These are phyloP conservation scores for Helianthus tuberosus DNA, from an alignment of 129 eudicot species.

Conservation along the genomic window DNA sequence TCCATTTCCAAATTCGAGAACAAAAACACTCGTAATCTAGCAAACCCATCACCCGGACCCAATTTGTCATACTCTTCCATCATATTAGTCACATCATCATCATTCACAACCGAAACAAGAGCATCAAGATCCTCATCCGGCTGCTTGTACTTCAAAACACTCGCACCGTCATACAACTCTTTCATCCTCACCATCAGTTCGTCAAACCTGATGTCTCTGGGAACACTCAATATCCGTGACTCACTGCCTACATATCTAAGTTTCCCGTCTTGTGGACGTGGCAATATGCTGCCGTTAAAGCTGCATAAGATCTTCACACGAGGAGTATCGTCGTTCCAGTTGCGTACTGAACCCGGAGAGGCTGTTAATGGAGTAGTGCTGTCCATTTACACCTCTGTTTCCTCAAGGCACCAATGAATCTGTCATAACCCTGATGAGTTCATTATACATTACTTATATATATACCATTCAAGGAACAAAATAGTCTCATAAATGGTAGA, in stretches of 20 bases:
- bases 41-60: conserved; percentile 72
- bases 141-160: conserved; percentile 73
- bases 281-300: too few relatives aligned
- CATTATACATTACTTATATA: conserved; percentile 36
- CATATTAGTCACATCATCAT: conserved; percentile 93
- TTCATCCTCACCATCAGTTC: conserved; percentile 80
- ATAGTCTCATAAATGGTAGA: neutral
- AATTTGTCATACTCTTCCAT: conserved; percentile 95
- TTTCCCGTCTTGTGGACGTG: too few relatives aligned
- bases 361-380: conserved; percentile 38
- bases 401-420: neutral
- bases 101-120: conserved; percentile 86
- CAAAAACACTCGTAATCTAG: conserved; percentile 71
- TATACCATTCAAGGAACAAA: conserved; percentile 9
- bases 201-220: conserved; percentile 53
- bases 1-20: conserved; percentile 67
- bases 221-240: conserved; percentile 73
- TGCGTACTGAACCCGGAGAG: conserved; percentile 28
- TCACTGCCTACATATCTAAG: conserved; percentile 85
- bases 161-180: conserved; percentile 65
- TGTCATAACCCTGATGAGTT: conserved; percentile 22
- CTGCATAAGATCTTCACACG: too few relatives aligned
- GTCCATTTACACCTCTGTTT: conserved; percentile 44
- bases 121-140: conserved; percentile 95
- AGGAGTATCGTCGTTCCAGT: too few relatives aligned